phyloP scores from a whole-genome alignment of 208 protist genomes.

The Vickermania ingenoplastis region DNA sequence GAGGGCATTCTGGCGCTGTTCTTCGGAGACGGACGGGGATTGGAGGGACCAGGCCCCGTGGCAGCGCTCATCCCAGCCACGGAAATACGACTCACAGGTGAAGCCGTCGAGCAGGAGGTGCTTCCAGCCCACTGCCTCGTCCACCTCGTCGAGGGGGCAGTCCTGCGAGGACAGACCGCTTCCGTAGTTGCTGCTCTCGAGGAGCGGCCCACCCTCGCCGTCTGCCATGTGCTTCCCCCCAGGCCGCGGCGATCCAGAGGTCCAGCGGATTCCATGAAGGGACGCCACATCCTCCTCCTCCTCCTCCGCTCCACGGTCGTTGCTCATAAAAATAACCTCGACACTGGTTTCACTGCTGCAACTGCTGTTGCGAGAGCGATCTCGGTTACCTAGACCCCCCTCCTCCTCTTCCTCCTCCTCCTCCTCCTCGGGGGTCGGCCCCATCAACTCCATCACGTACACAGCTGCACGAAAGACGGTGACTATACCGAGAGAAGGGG shows the following conservation, averaged over 20 bases:
- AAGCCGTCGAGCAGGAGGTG: constrained; percentile 32
- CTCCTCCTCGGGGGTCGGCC: no score
- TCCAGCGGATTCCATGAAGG: neutral
- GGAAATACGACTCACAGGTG: constrained; percentile 34
- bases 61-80: constrained; percentile 25
- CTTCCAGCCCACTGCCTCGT: constrained; percentile 16
- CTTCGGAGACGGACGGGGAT: constrained; percentile 25
- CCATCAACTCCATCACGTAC: constrained; percentile 12
- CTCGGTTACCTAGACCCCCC: no score
- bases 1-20: constrained; percentile 21
- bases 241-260: no score
- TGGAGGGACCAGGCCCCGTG: constrained; percentile 49
- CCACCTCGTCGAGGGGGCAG: neutral
- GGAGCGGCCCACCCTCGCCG: neutral
- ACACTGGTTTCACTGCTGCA: neutral
- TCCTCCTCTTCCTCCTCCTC: no score
- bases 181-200: neutral
- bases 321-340: neutral
- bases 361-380: neutral
- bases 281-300: neutral
- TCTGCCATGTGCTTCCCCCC: no score
- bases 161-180: neutral
- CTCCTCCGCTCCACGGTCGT: no score
- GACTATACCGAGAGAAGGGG: constrained; percentile 15
- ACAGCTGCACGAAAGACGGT: constrained; percentile 15